Base-by-base conservation (phyloP, 371 early-diverging fungal genomes). In the Blakeslea trispora region DNA sequence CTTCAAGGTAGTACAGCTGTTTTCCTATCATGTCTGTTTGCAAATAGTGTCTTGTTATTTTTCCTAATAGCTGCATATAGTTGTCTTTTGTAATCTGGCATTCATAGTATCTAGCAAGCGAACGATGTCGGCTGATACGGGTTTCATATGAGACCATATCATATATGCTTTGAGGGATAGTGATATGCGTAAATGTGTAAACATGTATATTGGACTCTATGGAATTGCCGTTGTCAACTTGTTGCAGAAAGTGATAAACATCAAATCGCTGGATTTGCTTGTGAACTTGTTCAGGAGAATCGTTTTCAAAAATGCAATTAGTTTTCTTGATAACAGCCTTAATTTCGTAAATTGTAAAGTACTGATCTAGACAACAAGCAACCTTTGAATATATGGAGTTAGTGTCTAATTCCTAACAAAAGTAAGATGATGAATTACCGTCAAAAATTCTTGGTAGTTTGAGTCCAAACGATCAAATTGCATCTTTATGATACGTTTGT, bases 91-190 rank as follows among this genome's bases (percentile, higher is more conserved):
- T 61, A 40, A 82, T 49, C 45, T 75, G 74, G 0, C 70, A 63
- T 45, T 84, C 85, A 54, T 84, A 84, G 21, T 77, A 82, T 31
- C 68, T 72, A 5, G 76, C 85, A 53, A 84, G 62, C 11, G 67
- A 55, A 3, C 69, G 71, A 39, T 84, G 85, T 8, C 72, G 62
- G 8, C 50, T 53, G 5, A 81, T 78, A 3, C 85, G 74, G 22
- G 76, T 80, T 50, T 82, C 82, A 52, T 79, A 84, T 0, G 85
- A 80, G 6, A 79, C 69, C 69, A 79, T 79, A 24, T 79, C 79
- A 34, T 84, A 82, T 23, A 84, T 81, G 42, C 81, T 74, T 23
- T 69, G 63, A 9, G 82, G 81, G 5, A 80, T 82, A 1, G 81
- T 76, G 10, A 71, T 63, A 28, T 80, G 82, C 1, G 76, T 50